Conservation (phyloP, 805 yeast genomes). For the Torulaspora franciscae region DNA sequence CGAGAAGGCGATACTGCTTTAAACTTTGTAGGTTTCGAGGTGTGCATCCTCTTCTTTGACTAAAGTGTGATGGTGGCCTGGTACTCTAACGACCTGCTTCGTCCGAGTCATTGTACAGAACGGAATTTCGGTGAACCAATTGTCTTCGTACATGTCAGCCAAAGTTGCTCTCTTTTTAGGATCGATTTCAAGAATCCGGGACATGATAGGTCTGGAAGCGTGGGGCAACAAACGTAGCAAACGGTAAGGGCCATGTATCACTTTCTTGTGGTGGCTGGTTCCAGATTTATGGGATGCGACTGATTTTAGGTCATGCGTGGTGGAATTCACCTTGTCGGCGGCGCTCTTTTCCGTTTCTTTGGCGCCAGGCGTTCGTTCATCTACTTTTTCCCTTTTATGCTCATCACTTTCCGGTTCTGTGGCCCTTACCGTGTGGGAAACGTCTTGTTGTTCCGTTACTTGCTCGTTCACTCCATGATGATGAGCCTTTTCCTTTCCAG, state of each 20-base stretch:
- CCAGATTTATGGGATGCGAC: slow-evolving; percentile 14
- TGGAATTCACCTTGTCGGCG: slow-evolving; percentile 4
- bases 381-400: neutral
- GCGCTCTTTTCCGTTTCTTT: neutral
- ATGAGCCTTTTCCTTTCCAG: neutral
- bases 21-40: slow-evolving; percentile 41
- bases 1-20: neutral
- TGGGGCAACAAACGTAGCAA: slow-evolving; percentile 77
- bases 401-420: neutral
- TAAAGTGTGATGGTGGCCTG: slow-evolving; percentile 49
- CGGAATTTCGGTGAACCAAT: slow-evolving; percentile 61
- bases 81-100: slow-evolving; percentile 40
- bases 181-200: slow-evolving; percentile 60
- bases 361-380: neutral
- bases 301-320: slow-evolving; percentile 17
- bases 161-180: slow-evolving; percentile 59
- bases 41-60: slow-evolving; percentile 46
- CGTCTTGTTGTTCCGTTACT: no score
- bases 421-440: neutral
- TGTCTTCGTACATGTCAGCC: slow-evolving; percentile 60
- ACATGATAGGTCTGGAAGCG: slow-evolving; percentile 71
- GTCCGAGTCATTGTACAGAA: slow-evolving; percentile 52
- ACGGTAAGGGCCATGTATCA: slow-evolving; percentile 78
- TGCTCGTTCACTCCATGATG: no score
- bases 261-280: slow-evolving; percentile 40